Evolutionary conservation across 306 rosid genomes (phyloP), one percentile per base, ranked within the genome.

Genomic region (Corylus americana): DNA sequence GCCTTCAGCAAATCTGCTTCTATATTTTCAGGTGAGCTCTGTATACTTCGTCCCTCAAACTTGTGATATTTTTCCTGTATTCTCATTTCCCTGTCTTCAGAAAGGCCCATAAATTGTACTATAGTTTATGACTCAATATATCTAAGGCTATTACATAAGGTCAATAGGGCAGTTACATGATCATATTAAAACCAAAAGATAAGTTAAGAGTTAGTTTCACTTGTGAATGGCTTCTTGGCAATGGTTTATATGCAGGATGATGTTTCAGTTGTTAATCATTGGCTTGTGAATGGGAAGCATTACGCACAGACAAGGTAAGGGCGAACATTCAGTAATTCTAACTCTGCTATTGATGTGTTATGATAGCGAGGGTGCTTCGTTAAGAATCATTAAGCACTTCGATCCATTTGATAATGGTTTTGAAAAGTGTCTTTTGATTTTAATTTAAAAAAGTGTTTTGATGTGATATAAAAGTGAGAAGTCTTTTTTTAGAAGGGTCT

Each of bases 1-100:
- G 98, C 97, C 96, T 74, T 87, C 98, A 1, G 95, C 98, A 78
- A 95, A 92, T 90, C 87, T 95, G 58, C 94, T 95, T 47, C 94
- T 92, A 25, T 92, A 92, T 78, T 95, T 91, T 81, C 97, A 95
- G 93, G 98, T 92, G 80, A 85, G 82, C 70, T 66, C 64, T 25
- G 63, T 67, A 14, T 4, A 31, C 75, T 72, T 73, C 74, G 31
- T 71, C 50, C 49, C 39, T 47, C 51, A 42, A 75, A 42, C n/a
- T 62, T 12, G 3, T 62, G 18, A 10, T 39, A 35, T 1, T 16
- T 4, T 10, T 49, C 20, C 2, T 27, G 12, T 61, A 20, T 20
- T 16, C 37, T 6, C 58, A 61, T 42, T n/a, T 66, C 44, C 4
- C 20, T 20, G 39, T 17, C 17, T 71, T 70, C 29, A 48, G 55